phyloP scores from a whole-genome alignment of 202 grass and related monocot genomes.

The Zoysia matrella region DNA sequence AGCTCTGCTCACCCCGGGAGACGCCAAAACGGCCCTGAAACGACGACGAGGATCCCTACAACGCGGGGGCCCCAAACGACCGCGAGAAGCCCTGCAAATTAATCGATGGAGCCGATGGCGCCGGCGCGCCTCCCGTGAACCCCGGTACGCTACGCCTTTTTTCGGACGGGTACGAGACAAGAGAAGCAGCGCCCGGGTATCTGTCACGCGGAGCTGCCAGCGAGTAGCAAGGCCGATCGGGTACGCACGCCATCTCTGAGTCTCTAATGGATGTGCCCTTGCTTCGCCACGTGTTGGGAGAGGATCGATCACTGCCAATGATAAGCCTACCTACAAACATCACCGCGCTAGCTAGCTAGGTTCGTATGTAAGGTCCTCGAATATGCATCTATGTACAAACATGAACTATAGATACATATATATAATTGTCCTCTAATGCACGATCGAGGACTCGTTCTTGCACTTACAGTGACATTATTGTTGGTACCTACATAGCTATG shows the following conservation, averaged over 20 bases:
- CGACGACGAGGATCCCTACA: not conserved
- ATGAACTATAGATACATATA: no score
- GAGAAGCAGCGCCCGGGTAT: not conserved
- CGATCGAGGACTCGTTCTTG: no score
- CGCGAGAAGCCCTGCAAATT: constrained; percentile 17
- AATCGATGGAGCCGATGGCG: not conserved
- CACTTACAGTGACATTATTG: no score
- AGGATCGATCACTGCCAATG: constrained; percentile 26
- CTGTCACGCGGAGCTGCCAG: not conserved
- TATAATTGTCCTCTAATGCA: no score
- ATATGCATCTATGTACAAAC: no score
- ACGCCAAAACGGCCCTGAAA: not conserved
- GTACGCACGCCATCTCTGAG: not conserved
- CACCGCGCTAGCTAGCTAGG: not conserved
- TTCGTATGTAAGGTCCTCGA: no score
- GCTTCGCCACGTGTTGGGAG: constrained; percentile 2
- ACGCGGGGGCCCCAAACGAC: not conserved
- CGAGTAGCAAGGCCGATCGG: constrained; percentile 16
- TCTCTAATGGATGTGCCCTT: not conserved
- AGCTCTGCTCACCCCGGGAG: not conserved
- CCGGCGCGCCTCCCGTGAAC: not conserved
- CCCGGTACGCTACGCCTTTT: not conserved
- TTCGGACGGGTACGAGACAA: constrained; percentile 10
- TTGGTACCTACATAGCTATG: no score
- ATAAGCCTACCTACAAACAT: constrained; percentile 13